phyloP scores from a whole-genome alignment of 2,329 filamentous ascomycete species.

The Arthrobotrys sphaeroides region DNA sequence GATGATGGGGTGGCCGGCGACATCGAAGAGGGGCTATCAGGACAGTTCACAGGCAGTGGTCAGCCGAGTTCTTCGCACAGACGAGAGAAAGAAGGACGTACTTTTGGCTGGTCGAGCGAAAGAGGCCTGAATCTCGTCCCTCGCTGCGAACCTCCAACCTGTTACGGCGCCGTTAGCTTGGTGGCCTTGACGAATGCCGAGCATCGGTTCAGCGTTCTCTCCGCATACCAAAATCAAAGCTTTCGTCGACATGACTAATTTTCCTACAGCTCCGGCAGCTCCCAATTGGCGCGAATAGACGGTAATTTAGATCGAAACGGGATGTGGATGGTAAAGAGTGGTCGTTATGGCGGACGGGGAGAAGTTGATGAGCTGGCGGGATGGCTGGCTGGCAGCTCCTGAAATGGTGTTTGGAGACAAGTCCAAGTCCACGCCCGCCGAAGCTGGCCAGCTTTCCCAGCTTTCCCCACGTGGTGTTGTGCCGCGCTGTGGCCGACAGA shows the following conservation, averaged over 20 bases:
- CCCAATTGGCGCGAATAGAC: conserved; percentile 23
- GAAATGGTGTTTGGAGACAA: conserved; percentile 24
- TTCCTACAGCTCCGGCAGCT: background rate
- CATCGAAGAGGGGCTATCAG: conserved; percentile 90
- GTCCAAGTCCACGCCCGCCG: conserved; percentile 22
- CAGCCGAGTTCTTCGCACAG: background rate
- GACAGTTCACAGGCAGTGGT: background rate
- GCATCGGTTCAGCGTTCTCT: background rate
- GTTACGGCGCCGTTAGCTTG: conserved; percentile 56
- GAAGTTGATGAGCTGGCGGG: conserved; percentile 40
- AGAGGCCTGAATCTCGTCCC: conserved; percentile 95
- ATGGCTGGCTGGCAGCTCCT: conserved; percentile 22
- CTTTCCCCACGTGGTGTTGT: conserved; percentile 48
- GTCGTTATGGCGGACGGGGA: background rate
- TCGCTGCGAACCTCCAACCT: conserved; percentile 95
- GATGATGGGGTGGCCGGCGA: conserved; percentile 97
- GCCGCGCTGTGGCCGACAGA: conserved; percentile 20
- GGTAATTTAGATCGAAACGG: background rate
- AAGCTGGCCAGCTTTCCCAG: conserved; percentile 41
- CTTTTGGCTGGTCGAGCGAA: conserved; percentile 95
- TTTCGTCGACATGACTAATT: conserved; percentile 72
- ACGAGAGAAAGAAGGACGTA: conserved; percentile 62
- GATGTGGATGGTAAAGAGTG: background rate
- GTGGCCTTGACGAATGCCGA: conserved; percentile 49
- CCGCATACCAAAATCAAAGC: conserved; percentile 89